Percentiles rank a stretch among this genome's conserved stretches.
Conservation (phyloP, 805 yeast species). For the Saccharomycopsis fibuligera region DNA sequence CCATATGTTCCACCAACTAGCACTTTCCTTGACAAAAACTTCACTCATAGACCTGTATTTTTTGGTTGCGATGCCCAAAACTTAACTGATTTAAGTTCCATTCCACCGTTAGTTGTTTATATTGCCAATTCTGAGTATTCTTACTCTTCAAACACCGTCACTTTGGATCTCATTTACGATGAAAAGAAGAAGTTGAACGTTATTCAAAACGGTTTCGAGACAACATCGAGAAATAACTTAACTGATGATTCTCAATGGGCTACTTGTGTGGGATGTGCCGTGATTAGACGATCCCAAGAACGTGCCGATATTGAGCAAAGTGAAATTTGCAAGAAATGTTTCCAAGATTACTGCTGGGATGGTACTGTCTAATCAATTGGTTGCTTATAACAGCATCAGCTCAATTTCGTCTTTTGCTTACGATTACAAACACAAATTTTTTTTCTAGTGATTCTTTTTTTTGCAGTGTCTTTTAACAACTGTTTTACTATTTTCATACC, state of each 20-base stretch:
- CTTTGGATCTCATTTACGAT: conserved; percentile 57
- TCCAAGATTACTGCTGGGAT: conserved; percentile 70
- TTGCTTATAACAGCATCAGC: too few species aligned
- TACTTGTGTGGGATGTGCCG: conserved; percentile 77
- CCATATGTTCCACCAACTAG: conserved; percentile 73
- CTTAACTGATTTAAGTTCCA: conserved; percentile 18
- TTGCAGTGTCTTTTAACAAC: not conserved
- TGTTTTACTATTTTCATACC: not conserved
- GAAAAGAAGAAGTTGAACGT: conserved; percentile 50
- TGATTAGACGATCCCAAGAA: conserved; percentile 72
- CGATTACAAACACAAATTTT: too few species aligned
- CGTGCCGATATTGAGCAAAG: conserved; percentile 50
- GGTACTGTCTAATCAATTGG: conserved; percentile 38
- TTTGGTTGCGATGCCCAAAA: conserved; percentile 67
- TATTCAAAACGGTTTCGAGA: conserved; percentile 70
- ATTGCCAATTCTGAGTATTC: conserved; percentile 67
- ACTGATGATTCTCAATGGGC: conserved; percentile 66
- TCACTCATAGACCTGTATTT: conserved; percentile 67
- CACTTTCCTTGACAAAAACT: conserved; percentile 52
- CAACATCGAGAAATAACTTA: conserved; percentile 56
- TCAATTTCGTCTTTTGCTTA: too few species aligned
- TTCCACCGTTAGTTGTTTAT: conserved; percentile 74
- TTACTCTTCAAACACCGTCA: conserved; percentile 63
- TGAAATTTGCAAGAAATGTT: conserved; percentile 67
- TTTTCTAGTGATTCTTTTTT: too few species aligned